These are phyloP conservation scores for Pseudodiploospora longispora DNA, from an alignment of 2,329 filamentous ascomycete genomes.

Conservation along the genomic window DNA sequence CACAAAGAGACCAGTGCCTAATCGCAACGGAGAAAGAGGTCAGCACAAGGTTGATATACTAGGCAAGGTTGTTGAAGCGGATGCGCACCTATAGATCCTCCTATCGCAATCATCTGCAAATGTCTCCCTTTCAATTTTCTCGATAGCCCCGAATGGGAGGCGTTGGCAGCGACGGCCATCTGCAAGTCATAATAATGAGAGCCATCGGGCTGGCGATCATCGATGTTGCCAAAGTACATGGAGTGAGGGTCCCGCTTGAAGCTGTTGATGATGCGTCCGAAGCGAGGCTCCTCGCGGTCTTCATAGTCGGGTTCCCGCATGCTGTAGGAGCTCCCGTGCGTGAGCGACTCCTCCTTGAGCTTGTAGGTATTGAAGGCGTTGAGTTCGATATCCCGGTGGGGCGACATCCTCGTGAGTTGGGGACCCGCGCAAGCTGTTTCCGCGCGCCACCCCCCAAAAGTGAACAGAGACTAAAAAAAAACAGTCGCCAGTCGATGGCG, in stretches of 20 bases:
- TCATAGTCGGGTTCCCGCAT: constrained; percentile 43
- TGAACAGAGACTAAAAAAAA: no score
- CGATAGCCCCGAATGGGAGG: constrained; percentile 66
- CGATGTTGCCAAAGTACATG: constrained; percentile 29
- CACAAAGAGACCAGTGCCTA: constrained; percentile 78
- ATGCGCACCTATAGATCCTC: constrained; percentile 71
- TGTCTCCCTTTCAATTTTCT: constrained; percentile 76
- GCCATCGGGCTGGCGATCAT: constrained; percentile 23
- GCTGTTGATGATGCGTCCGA: constrained; percentile 46
- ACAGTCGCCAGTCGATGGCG: no score
- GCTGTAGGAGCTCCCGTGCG: constrained; percentile 41
- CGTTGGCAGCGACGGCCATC: constrained; percentile 55
- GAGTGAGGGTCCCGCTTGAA: constrained; percentile 54
- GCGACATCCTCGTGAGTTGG: constrained; percentile 24
- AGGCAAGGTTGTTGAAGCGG: neutral
- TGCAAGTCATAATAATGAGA: constrained; percentile 48
- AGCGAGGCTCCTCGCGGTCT: constrained; percentile 24
- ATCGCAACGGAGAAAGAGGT: neutral
- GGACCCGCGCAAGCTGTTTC: no score
- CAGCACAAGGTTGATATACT: neutral
- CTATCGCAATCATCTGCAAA: constrained; percentile 96
- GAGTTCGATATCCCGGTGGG: constrained; percentile 41
- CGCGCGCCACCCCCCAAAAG: no score
- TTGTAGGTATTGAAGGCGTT: constrained; percentile 49
- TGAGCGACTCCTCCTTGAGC: constrained; percentile 49